Evolutionary conservation across 176 grass and related monocot species (phyloP).

Genomic region (Zea luxurians): DNA sequence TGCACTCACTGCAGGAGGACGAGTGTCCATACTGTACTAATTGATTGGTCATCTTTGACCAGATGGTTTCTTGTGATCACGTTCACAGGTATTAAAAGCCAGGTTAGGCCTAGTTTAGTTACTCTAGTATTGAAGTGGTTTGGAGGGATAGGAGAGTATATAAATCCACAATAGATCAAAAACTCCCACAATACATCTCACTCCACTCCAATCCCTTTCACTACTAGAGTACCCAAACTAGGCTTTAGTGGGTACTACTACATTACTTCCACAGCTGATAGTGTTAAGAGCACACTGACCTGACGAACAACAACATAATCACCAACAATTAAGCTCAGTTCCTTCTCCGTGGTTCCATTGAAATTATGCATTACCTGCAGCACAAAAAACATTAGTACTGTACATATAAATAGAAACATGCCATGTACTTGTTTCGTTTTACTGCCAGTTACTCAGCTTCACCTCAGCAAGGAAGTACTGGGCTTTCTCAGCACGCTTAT

Average conservation of each 20-base stretch:
- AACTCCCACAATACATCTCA: too few relatives aligned
- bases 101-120: neutral
- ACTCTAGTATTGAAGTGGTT: too few relatives aligned
- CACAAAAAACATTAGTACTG: conserved; percentile 26
- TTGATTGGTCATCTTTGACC: conserved; percentile 14
- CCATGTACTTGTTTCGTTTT: neutral
- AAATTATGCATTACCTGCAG: conserved; percentile 83
- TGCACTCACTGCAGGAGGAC: neutral
- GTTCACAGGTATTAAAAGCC: neutral
- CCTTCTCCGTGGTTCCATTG: conserved; percentile 79
- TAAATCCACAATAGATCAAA: too few relatives aligned
- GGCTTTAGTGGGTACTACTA: neutral
- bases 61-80: neutral
- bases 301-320: conserved; percentile 99
- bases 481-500: conserved; percentile 85
- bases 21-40: neutral
- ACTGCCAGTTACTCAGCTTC: conserved; percentile 29
- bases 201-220: too few relatives aligned
- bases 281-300: conserved; percentile 49
- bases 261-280: conserved; percentile 10
- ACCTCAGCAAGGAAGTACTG: conserved; percentile 99
- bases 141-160: too few relatives aligned
- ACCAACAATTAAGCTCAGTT: conserved; percentile 87
- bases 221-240: too few relatives aligned
- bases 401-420: conserved; percentile 9